Evolutionary conservation across 495 filamentous ascomycete species (phyloP).

Genomic region (Penicillium canescens): DNA sequence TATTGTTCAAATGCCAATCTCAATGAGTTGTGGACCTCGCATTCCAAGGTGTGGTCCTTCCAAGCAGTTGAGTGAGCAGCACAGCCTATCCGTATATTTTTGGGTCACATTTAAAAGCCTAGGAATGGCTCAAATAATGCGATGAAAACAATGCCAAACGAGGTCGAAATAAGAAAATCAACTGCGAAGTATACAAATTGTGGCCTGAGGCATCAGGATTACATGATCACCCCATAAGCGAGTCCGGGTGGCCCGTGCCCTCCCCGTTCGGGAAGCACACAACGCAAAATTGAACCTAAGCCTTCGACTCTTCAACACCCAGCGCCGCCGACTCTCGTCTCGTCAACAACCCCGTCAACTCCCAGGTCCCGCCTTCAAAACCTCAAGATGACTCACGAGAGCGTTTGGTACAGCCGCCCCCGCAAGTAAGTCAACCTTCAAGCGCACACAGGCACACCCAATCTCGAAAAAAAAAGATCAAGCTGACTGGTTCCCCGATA

Average conservation of each 20-base stretch:
- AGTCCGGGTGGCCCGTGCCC: conserved; percentile 32
- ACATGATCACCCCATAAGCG: conserved; percentile 27
- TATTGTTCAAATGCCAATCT: too few relatives aligned
- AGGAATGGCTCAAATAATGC: too few relatives aligned
- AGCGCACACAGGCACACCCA: conserved; percentile 1
- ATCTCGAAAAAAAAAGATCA: conserved; percentile 11
- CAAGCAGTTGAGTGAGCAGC: too few relatives aligned
- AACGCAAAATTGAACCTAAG: conserved; percentile 41
- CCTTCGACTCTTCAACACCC: conserved; percentile 37
- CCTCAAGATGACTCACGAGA: conserved; percentile 94
- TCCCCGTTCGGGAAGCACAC: conserved; percentile 40
- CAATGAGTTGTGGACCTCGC: too few relatives aligned
- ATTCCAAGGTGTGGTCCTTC: too few relatives aligned
- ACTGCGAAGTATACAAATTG: too few relatives aligned
- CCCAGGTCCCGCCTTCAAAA: conserved; percentile 36
- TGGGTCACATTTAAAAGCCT: too few relatives aligned
- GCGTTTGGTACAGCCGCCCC: conserved; percentile 98
- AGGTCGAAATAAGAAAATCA: too few relatives aligned
- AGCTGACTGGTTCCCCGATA: conserved; percentile 20
- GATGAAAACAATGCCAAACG: too few relatives aligned
- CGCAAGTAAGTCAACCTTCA: conserved; percentile 62
- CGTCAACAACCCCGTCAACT: conserved; percentile 40
- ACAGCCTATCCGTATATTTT: too few relatives aligned
- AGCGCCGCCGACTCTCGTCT: conserved; percentile 41
- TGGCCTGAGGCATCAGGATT: conserved; percentile 8